Evolutionary conservation across 352 stramenopile species (phyloP), one percentile per base, ranked within the genome.

Genomic region (Paralagenidium karlingii): DNA sequence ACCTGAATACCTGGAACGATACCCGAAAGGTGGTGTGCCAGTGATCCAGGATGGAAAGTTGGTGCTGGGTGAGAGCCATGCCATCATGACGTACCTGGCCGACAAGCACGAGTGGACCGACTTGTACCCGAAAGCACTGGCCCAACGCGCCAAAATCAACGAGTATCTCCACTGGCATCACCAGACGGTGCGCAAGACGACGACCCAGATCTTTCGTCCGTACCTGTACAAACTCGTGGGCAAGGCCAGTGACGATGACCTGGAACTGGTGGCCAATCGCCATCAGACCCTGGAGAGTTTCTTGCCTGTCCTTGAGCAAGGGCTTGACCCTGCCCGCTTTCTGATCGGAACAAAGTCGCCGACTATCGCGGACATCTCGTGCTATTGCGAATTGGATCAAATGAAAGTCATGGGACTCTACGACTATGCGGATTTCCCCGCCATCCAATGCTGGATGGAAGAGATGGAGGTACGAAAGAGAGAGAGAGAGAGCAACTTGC

Each of bases 81-180:
- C 67, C 8, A 81, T 81, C 38, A 22, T 78, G 24, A 30, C 45
- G 31, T 81, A 76, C 38, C 41, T 81, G 34, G 61, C 61, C 8
- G 46, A 73, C 36, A 75, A 68, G 45, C 53, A 60, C 39, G 49
- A 37, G 25, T 69, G 52, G 53, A 66, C 55, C 8, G 60, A 69
- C 36, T 25, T 77, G 16, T 80, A 80, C 42, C 67, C 64, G 27
- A 57, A 8, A 10, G 60, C 76, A 22, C 11, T 57, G 0, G 30
- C 65, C 38, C 54, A 50, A n/a, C 68, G 57, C 24, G 63, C 65
- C 13, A 80, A 80, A 40, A 84, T 84, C 51, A 53, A 82, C 38
- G 70, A 84, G 58, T 84, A 84, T 56, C 78, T 60, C 49, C 66
- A 84, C 54, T 83, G 69, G 69, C 69, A 83, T 50, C 69, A 83